Evolutionary conservation across 306 rosid species (phyloP).

Genomic region (Ceratonia siliqua): DNA sequence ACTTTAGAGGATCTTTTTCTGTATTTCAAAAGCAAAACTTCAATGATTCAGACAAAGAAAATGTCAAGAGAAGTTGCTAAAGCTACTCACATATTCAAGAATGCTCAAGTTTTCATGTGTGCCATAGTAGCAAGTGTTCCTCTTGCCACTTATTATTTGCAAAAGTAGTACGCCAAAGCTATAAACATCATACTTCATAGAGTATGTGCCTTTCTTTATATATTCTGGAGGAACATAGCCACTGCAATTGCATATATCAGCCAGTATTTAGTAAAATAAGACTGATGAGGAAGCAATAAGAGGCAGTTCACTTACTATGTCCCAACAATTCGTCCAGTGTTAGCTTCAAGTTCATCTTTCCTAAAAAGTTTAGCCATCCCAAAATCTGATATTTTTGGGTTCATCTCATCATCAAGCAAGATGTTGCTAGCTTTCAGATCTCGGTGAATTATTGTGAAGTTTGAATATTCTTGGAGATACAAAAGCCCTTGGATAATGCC

Average conservation of each 20-base stretch:
- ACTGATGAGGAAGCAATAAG: background rate
- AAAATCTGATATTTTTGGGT: conserved; percentile 44
- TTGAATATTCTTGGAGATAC: conserved; percentile 19
- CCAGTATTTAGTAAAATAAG: background rate
- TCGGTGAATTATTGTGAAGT: conserved; percentile 2
- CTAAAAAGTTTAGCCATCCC: conserved; percentile 37
- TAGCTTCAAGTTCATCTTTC: conserved; percentile 1
- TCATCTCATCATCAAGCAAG: conserved; percentile 28
- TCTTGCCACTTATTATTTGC: conserved; percentile 40
- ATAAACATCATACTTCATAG: conserved; percentile 38
- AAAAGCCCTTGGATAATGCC: conserved; percentile 18
- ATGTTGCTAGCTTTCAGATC: conserved; percentile 19
- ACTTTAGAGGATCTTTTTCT: too few relatives aligned
- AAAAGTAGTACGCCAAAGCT: conserved; percentile 42
- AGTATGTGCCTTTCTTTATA: conserved; percentile 28
- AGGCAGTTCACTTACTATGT: conserved; percentile 32
- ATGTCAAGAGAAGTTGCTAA: background rate
- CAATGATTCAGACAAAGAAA: background rate
- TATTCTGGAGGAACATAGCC: conserved; percentile 48
- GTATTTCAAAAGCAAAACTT: background rate
- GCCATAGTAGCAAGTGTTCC: conserved; percentile 26
- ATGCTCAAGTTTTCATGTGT: background rate
- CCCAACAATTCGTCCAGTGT: conserved; percentile 34
- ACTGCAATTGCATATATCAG: conserved; percentile 13
- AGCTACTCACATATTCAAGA: conserved; percentile 37